These are phyloP conservation scores for Miscanthus sacchariflorus DNA, from an alignment of 202 grass and related monocot genomes.

Conservation along the genomic window DNA sequence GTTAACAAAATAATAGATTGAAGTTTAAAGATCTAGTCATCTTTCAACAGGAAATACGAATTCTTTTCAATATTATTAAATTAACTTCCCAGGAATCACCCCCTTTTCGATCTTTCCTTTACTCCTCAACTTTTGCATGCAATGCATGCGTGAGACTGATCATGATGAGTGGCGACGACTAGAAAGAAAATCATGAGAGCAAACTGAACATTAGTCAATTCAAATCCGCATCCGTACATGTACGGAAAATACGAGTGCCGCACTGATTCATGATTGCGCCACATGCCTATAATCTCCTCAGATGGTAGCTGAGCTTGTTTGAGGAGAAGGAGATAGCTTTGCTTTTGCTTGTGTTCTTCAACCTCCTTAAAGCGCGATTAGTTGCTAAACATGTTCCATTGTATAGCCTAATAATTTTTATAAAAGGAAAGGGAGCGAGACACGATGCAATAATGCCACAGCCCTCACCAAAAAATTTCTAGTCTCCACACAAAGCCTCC, in stretches of 20 bases:
- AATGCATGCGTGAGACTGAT: conserved; percentile 10
- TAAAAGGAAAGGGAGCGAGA: too few species aligned
- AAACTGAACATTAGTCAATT: conserved; percentile 11
- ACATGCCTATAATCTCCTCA: background rate
- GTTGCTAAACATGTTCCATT: background rate
- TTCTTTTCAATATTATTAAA: background rate
- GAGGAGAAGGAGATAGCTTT: background rate
- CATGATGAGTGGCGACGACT: conserved; percentile 29
- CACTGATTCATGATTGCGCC: conserved; percentile 27
- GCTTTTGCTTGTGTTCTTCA: background rate
- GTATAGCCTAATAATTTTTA: background rate
- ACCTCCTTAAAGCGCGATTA: background rate
- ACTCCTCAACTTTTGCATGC: conserved; percentile 10
- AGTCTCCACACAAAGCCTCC: too few species aligned
- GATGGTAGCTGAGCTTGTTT: background rate
- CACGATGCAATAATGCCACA: too few species aligned
- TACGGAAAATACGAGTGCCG: background rate
- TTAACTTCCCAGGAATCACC: background rate
- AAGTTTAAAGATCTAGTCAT: background rate
- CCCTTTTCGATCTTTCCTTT: background rate
- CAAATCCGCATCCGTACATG: conserved; percentile 23
- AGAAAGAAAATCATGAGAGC: background rate
- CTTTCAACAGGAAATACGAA: background rate
- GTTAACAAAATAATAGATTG: background rate
- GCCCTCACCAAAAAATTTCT: too few species aligned